Evolutionary conservation across 805 yeast genomes (phyloP).

Genomic region (Hanseniaspora meyeri): DNA sequence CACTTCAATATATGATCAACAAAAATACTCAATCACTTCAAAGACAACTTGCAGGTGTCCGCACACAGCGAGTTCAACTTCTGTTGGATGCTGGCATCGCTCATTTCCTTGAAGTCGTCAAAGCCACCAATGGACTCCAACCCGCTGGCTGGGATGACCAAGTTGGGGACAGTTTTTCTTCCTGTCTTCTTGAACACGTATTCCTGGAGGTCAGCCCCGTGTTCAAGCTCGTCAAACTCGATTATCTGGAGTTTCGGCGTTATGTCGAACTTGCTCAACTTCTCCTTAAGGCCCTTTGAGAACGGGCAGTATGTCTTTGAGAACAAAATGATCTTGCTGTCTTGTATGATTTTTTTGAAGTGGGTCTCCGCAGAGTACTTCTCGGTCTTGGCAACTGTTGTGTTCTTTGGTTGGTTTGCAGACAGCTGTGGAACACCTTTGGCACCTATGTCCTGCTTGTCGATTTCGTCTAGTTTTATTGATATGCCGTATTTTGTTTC

Average conservation of each 20-base stretch:
- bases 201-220: conserved; percentile 65
- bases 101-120: conserved; percentile 62
- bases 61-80: conserved; percentile 38
- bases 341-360: conserved; percentile 37
- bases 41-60: not conserved
- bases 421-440: not conserved
- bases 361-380: conserved; percentile 44
- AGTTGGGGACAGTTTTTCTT: conserved; percentile 81
- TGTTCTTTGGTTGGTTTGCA: not conserved
- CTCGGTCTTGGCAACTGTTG: not conserved
- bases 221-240: conserved; percentile 68
- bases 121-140: conserved; percentile 70
- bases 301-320: conserved; percentile 56
- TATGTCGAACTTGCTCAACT: conserved; percentile 48
- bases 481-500: not conserved
- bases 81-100: conserved; percentile 35
- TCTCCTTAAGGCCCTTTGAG: conserved; percentile 55
- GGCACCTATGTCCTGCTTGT: not conserved
- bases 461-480: conserved; percentile 7
- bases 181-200: conserved; percentile 60
- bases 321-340: conserved; percentile 56
- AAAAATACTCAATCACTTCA: too few relatives aligned
- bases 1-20: not conserved
- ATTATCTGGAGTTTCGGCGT: conserved; percentile 62
- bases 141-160: conserved; percentile 47